A percentile compares a stretch with the other conserved stretches of the same genome.
phyloP scores from a whole-genome alignment of 768 basidiomycete species.

The Gloeophyllum trabeum region DNA sequence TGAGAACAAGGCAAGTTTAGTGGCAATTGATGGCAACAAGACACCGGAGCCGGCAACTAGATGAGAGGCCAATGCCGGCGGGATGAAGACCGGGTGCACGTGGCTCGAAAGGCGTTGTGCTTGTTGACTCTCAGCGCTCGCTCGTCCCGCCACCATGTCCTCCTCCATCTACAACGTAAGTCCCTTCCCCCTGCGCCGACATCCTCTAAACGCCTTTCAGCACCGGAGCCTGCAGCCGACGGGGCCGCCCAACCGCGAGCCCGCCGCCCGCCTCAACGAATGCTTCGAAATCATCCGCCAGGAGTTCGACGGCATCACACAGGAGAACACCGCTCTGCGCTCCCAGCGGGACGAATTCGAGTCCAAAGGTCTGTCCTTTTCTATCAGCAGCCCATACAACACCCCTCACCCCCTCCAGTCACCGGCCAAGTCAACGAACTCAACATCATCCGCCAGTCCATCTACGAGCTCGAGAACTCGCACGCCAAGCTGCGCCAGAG shows the following conservation, averaged over 20 bases:
- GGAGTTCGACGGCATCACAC: slow-evolving; percentile 71
- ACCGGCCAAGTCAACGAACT: slow-evolving; percentile 81
- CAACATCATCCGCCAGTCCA: slow-evolving; percentile 76
- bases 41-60: too few species aligned
- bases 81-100: too few species aligned
- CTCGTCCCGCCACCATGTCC: slow-evolving; percentile 13
- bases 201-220: slow-evolving; percentile 11
- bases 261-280: slow-evolving; percentile 47
- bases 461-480: slow-evolving; percentile 87
- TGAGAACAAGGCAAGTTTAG: too few species aligned
- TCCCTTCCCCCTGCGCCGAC: slow-evolving; percentile 2
- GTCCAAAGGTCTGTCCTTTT: slow-evolving; percentile 54
- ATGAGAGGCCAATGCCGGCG: too few species aligned
- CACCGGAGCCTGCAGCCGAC: slow-evolving; percentile 31
- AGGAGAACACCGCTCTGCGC: slow-evolving; percentile 57
- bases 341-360: slow-evolving; percentile 86
- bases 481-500: slow-evolving; percentile 79
- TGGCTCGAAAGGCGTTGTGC: too few species aligned
- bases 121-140: too few species aligned
- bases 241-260: slow-evolving; percentile 23
- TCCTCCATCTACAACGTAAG: slow-evolving; percentile 18
- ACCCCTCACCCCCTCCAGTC: slow-evolving; percentile 30
- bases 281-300: slow-evolving; percentile 71
- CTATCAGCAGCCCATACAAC: too few species aligned
- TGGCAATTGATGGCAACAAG: too few species aligned